phyloP scores from a whole-genome alignment of 345 rosid genomes.

The Nasturtium officinale region DNA sequence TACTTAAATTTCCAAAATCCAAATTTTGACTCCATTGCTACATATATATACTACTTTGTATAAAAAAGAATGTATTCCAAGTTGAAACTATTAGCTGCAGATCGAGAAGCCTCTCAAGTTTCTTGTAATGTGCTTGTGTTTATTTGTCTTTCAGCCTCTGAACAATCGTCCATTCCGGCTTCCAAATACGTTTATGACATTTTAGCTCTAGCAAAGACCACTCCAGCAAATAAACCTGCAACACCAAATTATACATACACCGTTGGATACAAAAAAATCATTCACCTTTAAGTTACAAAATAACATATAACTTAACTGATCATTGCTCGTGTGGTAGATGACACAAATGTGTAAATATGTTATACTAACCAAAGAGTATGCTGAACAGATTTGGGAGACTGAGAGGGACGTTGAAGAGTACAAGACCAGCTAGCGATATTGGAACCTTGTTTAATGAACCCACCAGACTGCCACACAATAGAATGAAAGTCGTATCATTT shows the following conservation, averaged over 20 bases:
- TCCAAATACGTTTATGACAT: conserved; percentile 56
- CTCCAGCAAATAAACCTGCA: conserved; percentile 87
- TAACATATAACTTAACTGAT: neutral
- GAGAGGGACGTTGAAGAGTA: conserved; percentile 78
- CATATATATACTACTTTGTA: conserved; percentile 17
- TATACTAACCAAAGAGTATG: conserved; percentile 72
- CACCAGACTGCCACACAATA: conserved; percentile 58
- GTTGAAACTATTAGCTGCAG: conserved; percentile 24
- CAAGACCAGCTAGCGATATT: conserved; percentile 70
- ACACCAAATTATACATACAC: conserved; percentile 3
- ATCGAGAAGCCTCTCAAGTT: conserved; percentile 12
- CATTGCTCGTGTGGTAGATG: neutral
- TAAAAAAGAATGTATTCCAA: conserved; percentile 2
- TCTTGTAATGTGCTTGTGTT: conserved; percentile 5
- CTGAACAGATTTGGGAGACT: conserved; percentile 78
- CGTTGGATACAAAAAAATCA: neutral
- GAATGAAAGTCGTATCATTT: neutral
- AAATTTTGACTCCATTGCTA: neutral
- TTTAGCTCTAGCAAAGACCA: conserved; percentile 81
- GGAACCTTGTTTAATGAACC: conserved; percentile 96
- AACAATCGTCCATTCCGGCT: conserved; percentile 3
- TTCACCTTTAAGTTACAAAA: neutral
- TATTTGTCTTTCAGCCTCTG: conserved; percentile 16
- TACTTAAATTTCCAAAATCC: neutral
- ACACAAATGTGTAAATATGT: neutral